These are phyloP conservation scores for Geranium rotundifolium DNA, from an alignment of 345 rosid species.

Conservation along the genomic window DNA sequence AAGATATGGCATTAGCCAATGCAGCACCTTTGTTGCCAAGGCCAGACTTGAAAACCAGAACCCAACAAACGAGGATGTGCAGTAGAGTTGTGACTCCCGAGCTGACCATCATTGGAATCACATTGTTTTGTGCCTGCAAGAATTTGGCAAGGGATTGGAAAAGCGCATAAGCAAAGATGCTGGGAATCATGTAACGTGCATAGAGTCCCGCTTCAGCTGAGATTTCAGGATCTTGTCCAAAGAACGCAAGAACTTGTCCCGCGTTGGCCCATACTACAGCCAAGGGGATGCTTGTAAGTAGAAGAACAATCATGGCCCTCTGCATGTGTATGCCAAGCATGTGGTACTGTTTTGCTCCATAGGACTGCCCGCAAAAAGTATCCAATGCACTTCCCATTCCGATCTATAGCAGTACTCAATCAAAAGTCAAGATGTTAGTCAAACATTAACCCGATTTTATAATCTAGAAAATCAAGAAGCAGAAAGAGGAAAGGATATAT, in stretches of 20 bases:
- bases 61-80: constrained; percentile 36
- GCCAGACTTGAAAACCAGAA: constrained; percentile 26
- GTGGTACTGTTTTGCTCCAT: constrained; percentile 24
- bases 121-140: constrained; percentile 38
- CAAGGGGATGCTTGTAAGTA: constrained; percentile 10
- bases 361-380: constrained; percentile 30
- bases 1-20: constrained; percentile 26
- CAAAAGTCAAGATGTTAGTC: neutral
- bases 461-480: no score
- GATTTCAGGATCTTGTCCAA: constrained; percentile 20
- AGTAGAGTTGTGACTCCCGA: constrained; percentile 30
- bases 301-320: constrained; percentile 18
- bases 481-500: no score
- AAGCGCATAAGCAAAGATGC: constrained; percentile 28
- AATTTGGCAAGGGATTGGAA: constrained; percentile 35
- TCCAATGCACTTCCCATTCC: constrained; percentile 23
- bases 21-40: constrained; percentile 50
- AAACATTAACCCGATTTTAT: no score
- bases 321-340: constrained; percentile 20
- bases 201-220: constrained; percentile 32
- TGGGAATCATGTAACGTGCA: constrained; percentile 32
- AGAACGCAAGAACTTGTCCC: constrained; percentile 7
- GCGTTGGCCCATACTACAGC: constrained; percentile 14
- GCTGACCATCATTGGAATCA: constrained; percentile 36
- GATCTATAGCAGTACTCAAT: neutral